A percentile compares a stretch with the other conserved stretches of the same genome.
Conservation (phyloP, 306 rosid species). For the Cicer arietinum region DNA sequence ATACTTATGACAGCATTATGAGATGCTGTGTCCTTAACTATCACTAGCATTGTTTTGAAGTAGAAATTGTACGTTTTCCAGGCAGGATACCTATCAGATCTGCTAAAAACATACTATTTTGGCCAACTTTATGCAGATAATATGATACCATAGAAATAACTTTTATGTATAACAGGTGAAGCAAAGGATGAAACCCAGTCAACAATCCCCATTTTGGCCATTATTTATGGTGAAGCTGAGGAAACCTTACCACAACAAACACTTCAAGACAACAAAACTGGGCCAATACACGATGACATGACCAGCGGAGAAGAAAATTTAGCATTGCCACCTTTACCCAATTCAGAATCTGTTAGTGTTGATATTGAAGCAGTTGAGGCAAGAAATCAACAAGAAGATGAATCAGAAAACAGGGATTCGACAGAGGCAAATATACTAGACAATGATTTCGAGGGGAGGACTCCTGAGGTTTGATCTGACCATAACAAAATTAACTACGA, state of each 20-base stretch:
- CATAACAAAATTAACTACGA: neutral
- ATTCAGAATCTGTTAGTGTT: neutral
- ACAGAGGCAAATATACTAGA: constrained; percentile 17
- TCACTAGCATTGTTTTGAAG: no score
- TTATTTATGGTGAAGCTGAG: neutral
- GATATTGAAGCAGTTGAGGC: neutral
- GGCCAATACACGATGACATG: neutral
- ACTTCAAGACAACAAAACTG: neutral
- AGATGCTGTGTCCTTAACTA: no score
- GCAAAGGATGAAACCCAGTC: neutral
- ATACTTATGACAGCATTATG: no score
- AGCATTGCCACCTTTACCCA: neutral
- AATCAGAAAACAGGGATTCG: constrained; percentile 5
- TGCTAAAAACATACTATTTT: neutral
- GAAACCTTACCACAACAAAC: neutral
- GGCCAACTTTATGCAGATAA: neutral
- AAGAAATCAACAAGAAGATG: constrained; percentile 36
- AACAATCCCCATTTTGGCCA: neutral
- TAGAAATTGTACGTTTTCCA: neutral
- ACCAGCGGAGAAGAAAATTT: neutral
- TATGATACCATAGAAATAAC: neutral
- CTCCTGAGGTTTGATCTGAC: constrained; percentile 40
- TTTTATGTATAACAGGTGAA: neutral
- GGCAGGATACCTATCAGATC: neutral
- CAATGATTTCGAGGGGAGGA: neutral